Evolutionary conservation across 2,329 filamentous ascomycete genomes (phyloP), one percentile per base, ranked within the genome.

Genomic region (Calonectria crousiana): DNA sequence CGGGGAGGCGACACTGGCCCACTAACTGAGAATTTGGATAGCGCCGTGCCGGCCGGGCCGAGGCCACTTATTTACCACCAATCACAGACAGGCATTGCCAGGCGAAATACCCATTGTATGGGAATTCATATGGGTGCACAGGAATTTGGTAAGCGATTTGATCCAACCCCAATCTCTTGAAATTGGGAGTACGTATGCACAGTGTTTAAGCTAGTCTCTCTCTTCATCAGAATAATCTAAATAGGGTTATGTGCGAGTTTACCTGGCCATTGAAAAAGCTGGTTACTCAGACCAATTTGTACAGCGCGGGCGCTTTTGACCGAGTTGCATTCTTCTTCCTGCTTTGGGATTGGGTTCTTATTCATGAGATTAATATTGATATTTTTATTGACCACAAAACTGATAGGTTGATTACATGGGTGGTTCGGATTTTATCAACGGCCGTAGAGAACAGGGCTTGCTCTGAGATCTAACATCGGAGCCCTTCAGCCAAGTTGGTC

Each of bases 21-120:
- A 38, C 56, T 47, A 47, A 23, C 44, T 47, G 20, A 47, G 5
- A 47, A 47, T 23, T 41, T 26, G 11, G 56, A 32, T 20, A 38
- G 56, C 56, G n/a, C 56, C 56, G 56, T 60, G 56, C 56, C 56
- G 56, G 4, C 51, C 56, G 56, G 56, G 56, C 56, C 56, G 56
- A 60, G 56, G 56, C 56, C 34, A 14, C 56, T 28, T 41, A 38
- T 41, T 60, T 41, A 5, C 56, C 56, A 60, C 56, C 56, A 60
- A 60, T 60, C 56, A 60, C 34, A 3, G 20, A 1, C 9, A 16
- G 56, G 3, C 34, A 16, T 14, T n/a, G 16, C 30, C 44, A 47
- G 44, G 44, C n/a, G 44, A 47, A 47, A 47, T 47, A 23, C 44
- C 44, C 20, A 6, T 9, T 20, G 44, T 4, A 8, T 47, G 20